phyloP scores from a whole-genome alignment of 305 asterid species.

The Ajuga reptans region DNA sequence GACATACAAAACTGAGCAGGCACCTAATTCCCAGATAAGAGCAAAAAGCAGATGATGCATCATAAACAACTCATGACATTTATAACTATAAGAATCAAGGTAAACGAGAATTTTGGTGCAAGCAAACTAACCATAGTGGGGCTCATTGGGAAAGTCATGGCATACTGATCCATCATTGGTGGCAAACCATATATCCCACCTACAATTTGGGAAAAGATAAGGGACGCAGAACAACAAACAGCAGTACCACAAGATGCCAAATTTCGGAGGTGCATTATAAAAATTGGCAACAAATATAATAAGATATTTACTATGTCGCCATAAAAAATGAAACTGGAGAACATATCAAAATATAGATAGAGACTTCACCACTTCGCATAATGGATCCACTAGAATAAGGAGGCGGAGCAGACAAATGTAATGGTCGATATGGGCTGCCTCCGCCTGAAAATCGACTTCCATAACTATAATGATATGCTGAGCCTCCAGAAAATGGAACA shows the following conservation, averaged over 20 bases:
- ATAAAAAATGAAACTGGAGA: not conserved
- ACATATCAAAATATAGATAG: not conserved
- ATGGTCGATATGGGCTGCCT: constrained; percentile 69
- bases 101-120: not conserved
- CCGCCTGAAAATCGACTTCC: constrained; percentile 62
- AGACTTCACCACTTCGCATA: constrained; percentile 42
- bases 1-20: not conserved
- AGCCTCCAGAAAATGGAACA: constrained; percentile 70
- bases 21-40: not conserved
- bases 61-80: not conserved
- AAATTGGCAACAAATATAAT: not conserved
- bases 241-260: not conserved
- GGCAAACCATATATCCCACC: constrained; percentile 83
- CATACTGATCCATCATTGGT: constrained; percentile 66
- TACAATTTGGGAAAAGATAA: constrained; percentile 24
- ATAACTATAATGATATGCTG: constrained; percentile 72
- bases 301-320: not conserved
- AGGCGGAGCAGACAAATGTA: constrained; percentile 60
- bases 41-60: not conserved
- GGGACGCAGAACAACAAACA: not conserved
- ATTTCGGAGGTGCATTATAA: not conserved
- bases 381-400: constrained; percentile 67
- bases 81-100: not conserved
- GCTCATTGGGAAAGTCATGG: constrained; percentile 57
- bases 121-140: constrained; percentile 52